Percentiles rank a stretch among this genome's conserved stretches.
These are phyloP conservation scores for Durusdinium trenchii DNA, from an alignment of 73 alveolate species.

Conservation along the genomic window DNA sequence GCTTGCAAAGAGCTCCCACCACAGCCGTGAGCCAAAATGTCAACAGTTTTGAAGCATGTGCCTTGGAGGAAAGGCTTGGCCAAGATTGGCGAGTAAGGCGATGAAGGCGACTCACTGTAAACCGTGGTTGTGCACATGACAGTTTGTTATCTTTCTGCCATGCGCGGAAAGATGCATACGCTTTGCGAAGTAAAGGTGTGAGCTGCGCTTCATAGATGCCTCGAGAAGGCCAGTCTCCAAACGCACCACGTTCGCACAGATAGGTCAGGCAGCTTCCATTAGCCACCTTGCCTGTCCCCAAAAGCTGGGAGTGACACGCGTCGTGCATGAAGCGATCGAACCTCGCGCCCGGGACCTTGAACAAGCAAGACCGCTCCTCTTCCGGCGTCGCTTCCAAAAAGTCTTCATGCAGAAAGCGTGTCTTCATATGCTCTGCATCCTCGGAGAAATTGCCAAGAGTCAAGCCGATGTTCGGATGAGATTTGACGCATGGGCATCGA, in stretches of 20 bases:
- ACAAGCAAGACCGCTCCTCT: constrained; percentile 22
- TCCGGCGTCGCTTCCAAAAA: neutral
- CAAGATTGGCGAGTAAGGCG: neutral
- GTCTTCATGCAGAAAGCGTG: neutral
- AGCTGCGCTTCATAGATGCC: neutral
- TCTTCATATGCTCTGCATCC: neutral
- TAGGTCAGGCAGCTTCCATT: neutral
- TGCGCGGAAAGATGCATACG: neutral
- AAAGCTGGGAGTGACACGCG: neutral
- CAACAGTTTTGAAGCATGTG: neutral
- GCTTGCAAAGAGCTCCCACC: neutral
- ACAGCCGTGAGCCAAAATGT: neutral
- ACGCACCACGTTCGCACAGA: neutral
- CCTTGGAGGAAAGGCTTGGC: neutral
- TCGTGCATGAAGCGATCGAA: neutral
- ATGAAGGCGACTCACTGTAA: neutral
- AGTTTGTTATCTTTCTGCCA: neutral
- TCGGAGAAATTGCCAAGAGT: neutral
- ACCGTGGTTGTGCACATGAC: neutral
- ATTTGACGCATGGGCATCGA: neutral
- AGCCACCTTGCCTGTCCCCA: neutral
- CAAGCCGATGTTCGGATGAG: neutral
- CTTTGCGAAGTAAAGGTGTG: neutral
- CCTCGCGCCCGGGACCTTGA: neutral
- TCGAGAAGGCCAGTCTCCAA: neutral